Conservation (phyloP, 1,284 basidiomycete genomes). For the Marasmius sp. region DNA sequence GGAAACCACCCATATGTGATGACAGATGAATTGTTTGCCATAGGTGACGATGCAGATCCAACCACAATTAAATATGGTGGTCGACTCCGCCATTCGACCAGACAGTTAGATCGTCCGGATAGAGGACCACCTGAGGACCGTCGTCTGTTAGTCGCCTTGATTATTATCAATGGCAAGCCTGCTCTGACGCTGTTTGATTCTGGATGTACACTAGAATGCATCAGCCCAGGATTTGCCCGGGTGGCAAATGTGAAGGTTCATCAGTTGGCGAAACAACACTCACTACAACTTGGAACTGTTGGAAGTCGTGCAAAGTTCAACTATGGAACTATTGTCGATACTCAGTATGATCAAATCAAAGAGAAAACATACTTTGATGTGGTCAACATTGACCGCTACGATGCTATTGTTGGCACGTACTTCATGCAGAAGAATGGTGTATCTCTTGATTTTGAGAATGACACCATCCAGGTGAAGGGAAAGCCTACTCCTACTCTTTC, state of each 20-base stretch:
- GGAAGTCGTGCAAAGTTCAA: slow-evolving; percentile 15
- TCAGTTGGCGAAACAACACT: slow-evolving; percentile 9
- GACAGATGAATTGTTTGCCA: neutral
- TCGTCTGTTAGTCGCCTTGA: slow-evolving; percentile 2
- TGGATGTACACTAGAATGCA: slow-evolving; percentile 13
- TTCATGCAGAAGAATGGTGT: slow-evolving; percentile 24
- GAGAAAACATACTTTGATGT: slow-evolving; percentile 25
- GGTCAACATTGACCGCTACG: slow-evolving; percentile 30
- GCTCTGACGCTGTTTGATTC: slow-evolving; percentile 15
- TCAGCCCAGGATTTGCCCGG: slow-evolving; percentile 9
- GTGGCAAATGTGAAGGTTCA: slow-evolving; percentile 6
- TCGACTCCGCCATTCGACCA: neutral
- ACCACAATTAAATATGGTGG: neutral
- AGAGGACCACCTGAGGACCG: neutral
- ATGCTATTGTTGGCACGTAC: slow-evolving; percentile 28
- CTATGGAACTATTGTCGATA: slow-evolving; percentile 3
- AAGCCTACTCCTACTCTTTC: slow-evolving; percentile 10
- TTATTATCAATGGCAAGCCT: neutral
- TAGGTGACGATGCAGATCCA: neutral
- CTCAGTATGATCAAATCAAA: slow-evolving; percentile 19
- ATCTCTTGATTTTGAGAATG: slow-evolving; percentile 24
- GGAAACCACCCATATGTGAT: neutral
- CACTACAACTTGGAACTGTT: slow-evolving; percentile 13
- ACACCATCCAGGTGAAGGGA: slow-evolving; percentile 11
- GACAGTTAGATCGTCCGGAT: neutral